Evolutionary conservation across 306 rosid species (phyloP), one percentile per base, ranked within the genome.

Genomic region (Medicago lupulina): DNA sequence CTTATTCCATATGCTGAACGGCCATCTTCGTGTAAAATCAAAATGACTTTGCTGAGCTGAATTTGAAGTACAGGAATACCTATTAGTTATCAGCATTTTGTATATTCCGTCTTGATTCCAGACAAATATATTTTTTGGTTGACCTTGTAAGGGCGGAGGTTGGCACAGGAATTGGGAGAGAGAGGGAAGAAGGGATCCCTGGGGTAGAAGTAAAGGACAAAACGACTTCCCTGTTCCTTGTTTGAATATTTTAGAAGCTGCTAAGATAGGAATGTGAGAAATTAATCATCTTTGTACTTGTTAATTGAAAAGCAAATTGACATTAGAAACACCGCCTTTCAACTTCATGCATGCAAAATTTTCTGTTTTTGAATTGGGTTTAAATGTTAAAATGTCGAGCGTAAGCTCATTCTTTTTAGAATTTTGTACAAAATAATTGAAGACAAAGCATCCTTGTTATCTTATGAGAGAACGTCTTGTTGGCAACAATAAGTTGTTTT

Each of bases 21-120:
- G 89, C 17, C 79, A 61, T 78, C 85, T 70, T 81, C 55, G 76
- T 60, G 57, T 28, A 43, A 85, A 81, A 80, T 85, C 86, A 14
- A 81, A 81, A 80, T 28, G 83, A 81, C 63, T 51, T 60, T 70
- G 79, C 62, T 55, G 70, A 74, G 73, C 83, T 77, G 76, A 61
- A 65, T 73, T 59, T 74, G 74, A 50, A 28, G 79, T 17, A 40
- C 73, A 34, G 62, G 75, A 71, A 41, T 55, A 8, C 81, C 54
- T 47, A 76, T 88, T 70, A 72, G 25, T 67, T 73, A 65, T 62
- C 75, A 71, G 80, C 80, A 85, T 74, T 79, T 75, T 82, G 86
- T 89, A 80, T 67, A 76, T 58, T 81, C 84, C 70, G 39, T 74
- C 79, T 81, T 81, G 79, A 38, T 62, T 81, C 21, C 16, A 68